These are phyloP conservation scores for Tylopilus rubrobrunneus DNA, from an alignment of 768 basidiomycete species.

Conservation along the genomic window DNA sequence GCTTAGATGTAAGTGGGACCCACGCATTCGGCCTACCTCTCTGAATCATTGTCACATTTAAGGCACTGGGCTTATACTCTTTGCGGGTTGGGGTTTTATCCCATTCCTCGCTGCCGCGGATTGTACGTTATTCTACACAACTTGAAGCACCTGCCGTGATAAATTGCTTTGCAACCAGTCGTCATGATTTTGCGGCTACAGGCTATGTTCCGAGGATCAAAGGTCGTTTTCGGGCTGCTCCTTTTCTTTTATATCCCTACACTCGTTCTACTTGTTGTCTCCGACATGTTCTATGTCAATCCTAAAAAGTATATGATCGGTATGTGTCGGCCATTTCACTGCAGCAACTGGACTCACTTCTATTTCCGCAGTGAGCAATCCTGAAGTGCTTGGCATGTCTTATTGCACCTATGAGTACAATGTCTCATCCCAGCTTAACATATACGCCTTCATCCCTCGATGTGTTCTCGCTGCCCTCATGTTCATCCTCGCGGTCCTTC, in stretches of 20 bases:
- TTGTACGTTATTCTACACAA: neutral
- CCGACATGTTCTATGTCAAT: neutral
- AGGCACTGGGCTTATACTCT: no score
- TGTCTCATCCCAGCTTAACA: neutral
- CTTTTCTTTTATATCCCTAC: neutral
- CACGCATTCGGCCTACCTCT: neutral
- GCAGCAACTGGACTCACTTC: neutral
- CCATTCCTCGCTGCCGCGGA: constrained; percentile 1
- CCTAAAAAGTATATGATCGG: neutral
- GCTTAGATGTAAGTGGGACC: neutral
- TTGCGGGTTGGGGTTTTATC: neutral
- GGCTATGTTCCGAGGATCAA: neutral
- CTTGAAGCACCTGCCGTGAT: neutral
- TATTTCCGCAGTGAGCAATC: neutral
- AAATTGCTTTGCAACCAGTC: neutral
- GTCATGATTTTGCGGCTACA: neutral
- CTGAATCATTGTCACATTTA: no score
- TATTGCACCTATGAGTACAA: neutral
- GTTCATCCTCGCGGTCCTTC: neutral
- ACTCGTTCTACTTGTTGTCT: neutral
- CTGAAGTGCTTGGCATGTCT: neutral
- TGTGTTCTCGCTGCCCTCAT: neutral
- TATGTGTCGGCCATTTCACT: neutral
- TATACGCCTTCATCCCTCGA: neutral
- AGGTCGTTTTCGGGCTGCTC: neutral